A percentile compares a stretch with the other conserved stretches of the same genome.
Evolutionary conservation across 306 rosid species (phyloP).

Genomic region (Ziziphus jujuba): DNA sequence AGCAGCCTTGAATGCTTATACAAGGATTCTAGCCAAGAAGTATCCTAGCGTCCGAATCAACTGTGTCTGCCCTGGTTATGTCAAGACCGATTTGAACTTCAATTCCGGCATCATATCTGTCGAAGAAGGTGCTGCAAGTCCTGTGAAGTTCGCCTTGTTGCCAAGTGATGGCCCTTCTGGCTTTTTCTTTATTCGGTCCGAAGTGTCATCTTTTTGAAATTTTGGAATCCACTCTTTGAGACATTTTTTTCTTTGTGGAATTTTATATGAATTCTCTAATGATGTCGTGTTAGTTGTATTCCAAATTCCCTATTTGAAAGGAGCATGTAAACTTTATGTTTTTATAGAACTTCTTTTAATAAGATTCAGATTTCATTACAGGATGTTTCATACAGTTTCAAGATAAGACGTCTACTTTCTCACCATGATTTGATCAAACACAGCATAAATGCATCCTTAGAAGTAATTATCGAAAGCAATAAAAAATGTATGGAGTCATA

Average conservation of each 20-base stretch:
- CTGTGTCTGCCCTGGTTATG: constrained; percentile 50
- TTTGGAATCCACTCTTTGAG: background rate
- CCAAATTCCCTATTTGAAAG: no score
- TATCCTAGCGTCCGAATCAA: constrained; percentile 41
- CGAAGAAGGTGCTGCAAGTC: constrained; percentile 56
- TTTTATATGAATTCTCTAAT: no score
- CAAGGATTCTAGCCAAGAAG: constrained; percentile 50
- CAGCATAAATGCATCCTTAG: no score
- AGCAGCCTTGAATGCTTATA: constrained; percentile 44
- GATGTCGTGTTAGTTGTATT: no score
- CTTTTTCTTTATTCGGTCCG: constrained; percentile 21
- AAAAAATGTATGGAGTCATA: no score
- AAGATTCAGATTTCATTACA: no score
- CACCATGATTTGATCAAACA: no score
- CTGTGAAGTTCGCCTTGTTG: constrained; percentile 50
- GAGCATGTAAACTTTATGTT: no score
- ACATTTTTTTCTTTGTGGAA: background rate
- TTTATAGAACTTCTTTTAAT: no score
- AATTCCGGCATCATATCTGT: constrained; percentile 32
- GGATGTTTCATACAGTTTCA: no score
- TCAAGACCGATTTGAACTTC: constrained; percentile 39
- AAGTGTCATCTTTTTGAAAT: constrained; percentile 29
- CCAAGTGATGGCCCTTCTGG: constrained; percentile 47
- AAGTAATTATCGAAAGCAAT: no score
- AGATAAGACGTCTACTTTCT: no score